phyloP scores from a whole-genome alignment of 805 yeast species.

The Spencermartinsiella europaea region DNA sequence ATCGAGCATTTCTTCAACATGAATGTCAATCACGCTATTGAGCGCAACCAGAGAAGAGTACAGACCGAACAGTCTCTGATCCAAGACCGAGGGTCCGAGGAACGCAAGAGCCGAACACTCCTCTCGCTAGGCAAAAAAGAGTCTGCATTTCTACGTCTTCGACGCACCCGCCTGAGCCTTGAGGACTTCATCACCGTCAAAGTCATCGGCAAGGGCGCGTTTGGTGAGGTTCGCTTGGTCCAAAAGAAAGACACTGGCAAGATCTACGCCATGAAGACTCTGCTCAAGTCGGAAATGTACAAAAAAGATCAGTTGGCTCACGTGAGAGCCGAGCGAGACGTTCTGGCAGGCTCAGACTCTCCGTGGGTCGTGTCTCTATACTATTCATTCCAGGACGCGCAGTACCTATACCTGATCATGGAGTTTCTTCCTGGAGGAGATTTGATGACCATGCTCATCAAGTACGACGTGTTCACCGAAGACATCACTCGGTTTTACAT shows the following conservation, averaged over 20 bases:
- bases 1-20: constrained; percentile 81
- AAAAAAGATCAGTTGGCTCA: constrained; percentile 92
- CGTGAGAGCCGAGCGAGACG: constrained; percentile 94
- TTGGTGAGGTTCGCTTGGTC: constrained; percentile 93
- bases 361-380: constrained; percentile 85
- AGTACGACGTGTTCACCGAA: constrained; percentile 91
- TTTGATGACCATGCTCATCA: constrained; percentile 89
- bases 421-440: constrained; percentile 83
- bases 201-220: constrained; percentile 94
- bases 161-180: constrained; percentile 76
- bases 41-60: constrained; percentile 86
- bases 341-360: constrained; percentile 81
- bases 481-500: constrained; percentile 84
- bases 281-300: constrained; percentile 86
- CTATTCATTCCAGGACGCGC: constrained; percentile 75
- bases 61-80: constrained; percentile 71
- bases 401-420: constrained; percentile 72
- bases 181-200: constrained; percentile 87
- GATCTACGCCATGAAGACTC: constrained; percentile 91
- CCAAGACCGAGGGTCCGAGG: constrained; percentile 73
- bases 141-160: constrained; percentile 74
- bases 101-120: constrained; percentile 76
- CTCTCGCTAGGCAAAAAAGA: constrained; percentile 83
- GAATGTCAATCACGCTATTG: constrained; percentile 87
- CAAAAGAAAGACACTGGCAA: constrained; percentile 90